Evolutionary conservation across 139 green algal genomes (phyloP), one percentile per base, ranked within the genome.

Genomic region (Auxenochlorella pyrenoidosa): DNA sequence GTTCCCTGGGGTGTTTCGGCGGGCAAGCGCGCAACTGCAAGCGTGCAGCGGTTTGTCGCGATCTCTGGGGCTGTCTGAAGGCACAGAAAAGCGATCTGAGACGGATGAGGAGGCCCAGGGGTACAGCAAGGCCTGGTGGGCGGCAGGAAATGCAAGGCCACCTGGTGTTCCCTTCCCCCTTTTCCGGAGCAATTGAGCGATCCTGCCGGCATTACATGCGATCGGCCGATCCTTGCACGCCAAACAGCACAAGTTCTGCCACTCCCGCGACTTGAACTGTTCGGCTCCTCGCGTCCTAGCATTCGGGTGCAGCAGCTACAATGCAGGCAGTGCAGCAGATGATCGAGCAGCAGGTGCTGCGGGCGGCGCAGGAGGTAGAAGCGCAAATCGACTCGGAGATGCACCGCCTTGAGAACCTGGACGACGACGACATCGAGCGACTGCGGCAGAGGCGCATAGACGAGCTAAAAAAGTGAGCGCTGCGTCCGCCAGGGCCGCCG

Each of bases 351-450:
- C 85, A 88, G 43, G 86, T 89, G 47, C 51, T 92, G 60, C 82
- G 89, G 22, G 92, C 96, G 24, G 97, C 95, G 30, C 86, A 94
- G 40, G 86, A 93, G 47, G 84, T 99, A 43, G 97, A 99, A 82
- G 89, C 96, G n/a, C 92, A 97, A 77, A 72, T 99, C 0, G 97
- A 99, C 88, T 73, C 89, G 5, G 80, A 98, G 89, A 89, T 99
- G 63, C 93, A 98, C 40, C 90, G 91, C 43, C 87, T 99, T 10
- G 94, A 98, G 51, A 98, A 98, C 79, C 82, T 99, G n/a, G 91
- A 94, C 26, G 95, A 97, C 28, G 94, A 98, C 58, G 97, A 99
- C 76, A 75, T 99, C 1, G 96, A 98, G 41, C 32, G 80, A 0
- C 88, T 99, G 66, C 88, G 97, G 1, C 78, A 92, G 43, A 87